These are phyloP conservation scores for Mrakia frigida DNA, from an alignment of 768 basidiomycete genomes.

Conservation along the genomic window DNA sequence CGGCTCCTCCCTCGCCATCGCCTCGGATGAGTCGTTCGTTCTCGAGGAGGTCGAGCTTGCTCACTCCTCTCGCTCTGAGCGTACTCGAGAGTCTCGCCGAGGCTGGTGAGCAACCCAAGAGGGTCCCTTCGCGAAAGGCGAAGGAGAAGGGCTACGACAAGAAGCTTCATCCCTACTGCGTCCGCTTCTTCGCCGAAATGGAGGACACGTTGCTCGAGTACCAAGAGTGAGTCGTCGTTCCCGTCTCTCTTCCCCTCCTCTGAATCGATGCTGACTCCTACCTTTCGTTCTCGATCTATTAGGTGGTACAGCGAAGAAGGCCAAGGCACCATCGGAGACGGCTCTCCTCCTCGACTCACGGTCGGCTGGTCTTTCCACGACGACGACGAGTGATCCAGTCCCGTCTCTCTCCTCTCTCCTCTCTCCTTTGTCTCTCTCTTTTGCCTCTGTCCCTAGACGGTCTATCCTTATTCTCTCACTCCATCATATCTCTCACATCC, in stretches of 20 bases:
- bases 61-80: slow-evolving; percentile 41
- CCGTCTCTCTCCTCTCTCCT: neutral
- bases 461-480: neutral
- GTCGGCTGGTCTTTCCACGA: slow-evolving; percentile 28
- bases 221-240: slow-evolving; percentile 22
- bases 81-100: slow-evolving; percentile 37
- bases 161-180: slow-evolving; percentile 39
- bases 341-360: slow-evolving; percentile 24
- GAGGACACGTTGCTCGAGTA: slow-evolving; percentile 38
- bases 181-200: slow-evolving; percentile 38
- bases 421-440: neutral
- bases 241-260: neutral
- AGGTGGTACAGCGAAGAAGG: slow-evolving; percentile 30
- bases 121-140: neutral
- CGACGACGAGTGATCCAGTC: slow-evolving; percentile 17
- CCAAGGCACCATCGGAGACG: slow-evolving; percentile 22
- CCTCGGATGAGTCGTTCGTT: slow-evolving; percentile 40
- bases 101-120: neutral
- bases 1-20: slow-evolving; percentile 30
- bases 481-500: neutral
- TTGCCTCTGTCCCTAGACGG: neutral
- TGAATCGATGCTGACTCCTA: too few relatives aligned
- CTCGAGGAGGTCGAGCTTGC: slow-evolving; percentile 40
- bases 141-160: slow-evolving; percentile 36
- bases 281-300: neutral